Base-by-base conservation (phyloP, 2,329 filamentous ascomycete species). In the Trichoderma cornu-damae region DNA sequence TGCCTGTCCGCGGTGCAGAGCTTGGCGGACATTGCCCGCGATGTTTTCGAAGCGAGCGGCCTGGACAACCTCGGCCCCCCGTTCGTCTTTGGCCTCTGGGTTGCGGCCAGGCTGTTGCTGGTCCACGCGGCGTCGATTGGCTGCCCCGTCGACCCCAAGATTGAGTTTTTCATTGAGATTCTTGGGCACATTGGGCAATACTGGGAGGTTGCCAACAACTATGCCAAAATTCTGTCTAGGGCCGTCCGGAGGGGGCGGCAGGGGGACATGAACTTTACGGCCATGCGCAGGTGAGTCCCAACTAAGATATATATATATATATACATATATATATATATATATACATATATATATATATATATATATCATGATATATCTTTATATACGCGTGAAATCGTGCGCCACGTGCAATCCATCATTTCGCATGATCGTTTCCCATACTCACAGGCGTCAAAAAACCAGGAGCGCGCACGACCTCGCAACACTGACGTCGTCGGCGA, bases 21-120 rank as follows among this genome's bases (percentile, higher is more conserved):
- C 34, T 61, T 77, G 5, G 70, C 72, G 0, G 74, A 76, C 28
- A 76, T 77, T 52, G 72, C 73, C 0, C 70, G 72, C 6, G 74
- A 77, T 57, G 74, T 77, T 0, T 70, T 73, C 16, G 74, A 77
- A 53, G 74, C 73, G 3, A 71, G 75, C 42, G 73, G 73, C 0
- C 59, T 77, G 12, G 73, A 77, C 38, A 68, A 76, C 0, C 67
- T 77, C 0, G 75, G 74, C 0, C 74, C 74, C 0, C 74, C 74
- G 0, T 77, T 77, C 60, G 73, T 74, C 0, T 75, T 77, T n/a
- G 70, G 73, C 0, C 68, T 77, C 0, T 77, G 74, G 74, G 72
- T 75, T 1, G 73, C 73, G 2, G 75, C 72, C 1, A 63, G 74
- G 12, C 46, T 76, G 4, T 61, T 77, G 8, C 57, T 77, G 8